phyloP scores from a whole-genome alignment of 352 stramenopile species.

The Globisporangium nunn region DNA sequence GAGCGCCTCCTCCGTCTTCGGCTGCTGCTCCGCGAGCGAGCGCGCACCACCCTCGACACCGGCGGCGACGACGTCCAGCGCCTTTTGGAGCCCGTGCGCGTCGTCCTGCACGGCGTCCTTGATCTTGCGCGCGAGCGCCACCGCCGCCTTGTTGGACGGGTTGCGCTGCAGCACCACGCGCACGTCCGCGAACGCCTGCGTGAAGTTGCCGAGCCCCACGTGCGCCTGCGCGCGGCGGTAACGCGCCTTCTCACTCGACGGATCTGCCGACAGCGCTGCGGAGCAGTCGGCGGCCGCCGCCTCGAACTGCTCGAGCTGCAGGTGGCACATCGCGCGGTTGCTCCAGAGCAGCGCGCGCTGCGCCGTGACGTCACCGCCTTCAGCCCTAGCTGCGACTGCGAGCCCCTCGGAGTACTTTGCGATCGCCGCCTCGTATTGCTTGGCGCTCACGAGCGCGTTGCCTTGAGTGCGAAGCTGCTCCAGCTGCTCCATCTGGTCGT shows the following conservation, averaged over 20 bases:
- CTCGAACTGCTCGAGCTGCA: slow-evolving; percentile 62
- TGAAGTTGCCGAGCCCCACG: slow-evolving; percentile 56
- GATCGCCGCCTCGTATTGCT: slow-evolving; percentile 50
- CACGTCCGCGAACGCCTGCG: slow-evolving; percentile 65
- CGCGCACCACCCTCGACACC: slow-evolving; percentile 15
- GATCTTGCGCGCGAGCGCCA: slow-evolving; percentile 64
- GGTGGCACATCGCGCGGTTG: slow-evolving; percentile 66
- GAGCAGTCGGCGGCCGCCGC: slow-evolving; percentile 49
- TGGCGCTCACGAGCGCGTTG: slow-evolving; percentile 72
- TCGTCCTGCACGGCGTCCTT: slow-evolving; percentile 68
- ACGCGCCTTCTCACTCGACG: slow-evolving; percentile 66
- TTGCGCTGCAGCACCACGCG: slow-evolving; percentile 64
- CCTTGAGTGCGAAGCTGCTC: slow-evolving; percentile 57
- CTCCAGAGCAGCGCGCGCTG: slow-evolving; percentile 65
- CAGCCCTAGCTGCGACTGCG: background rate
- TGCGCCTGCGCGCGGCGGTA: slow-evolving; percentile 74
- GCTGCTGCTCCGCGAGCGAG: slow-evolving; percentile 22
- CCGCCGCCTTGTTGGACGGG: slow-evolving; percentile 66
- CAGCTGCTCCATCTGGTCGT: slow-evolving; percentile 12
- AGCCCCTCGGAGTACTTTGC: slow-evolving; percentile 67
- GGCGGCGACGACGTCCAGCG: slow-evolving; percentile 43
- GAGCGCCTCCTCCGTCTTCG: slow-evolving; percentile 52
- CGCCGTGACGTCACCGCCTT: slow-evolving; percentile 13
- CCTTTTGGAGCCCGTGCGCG: slow-evolving; percentile 73
- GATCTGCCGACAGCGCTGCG: slow-evolving; percentile 32